Base-by-base conservation (phyloP, 257 asterid genomes). In the Paraleonurus japonicus region DNA sequence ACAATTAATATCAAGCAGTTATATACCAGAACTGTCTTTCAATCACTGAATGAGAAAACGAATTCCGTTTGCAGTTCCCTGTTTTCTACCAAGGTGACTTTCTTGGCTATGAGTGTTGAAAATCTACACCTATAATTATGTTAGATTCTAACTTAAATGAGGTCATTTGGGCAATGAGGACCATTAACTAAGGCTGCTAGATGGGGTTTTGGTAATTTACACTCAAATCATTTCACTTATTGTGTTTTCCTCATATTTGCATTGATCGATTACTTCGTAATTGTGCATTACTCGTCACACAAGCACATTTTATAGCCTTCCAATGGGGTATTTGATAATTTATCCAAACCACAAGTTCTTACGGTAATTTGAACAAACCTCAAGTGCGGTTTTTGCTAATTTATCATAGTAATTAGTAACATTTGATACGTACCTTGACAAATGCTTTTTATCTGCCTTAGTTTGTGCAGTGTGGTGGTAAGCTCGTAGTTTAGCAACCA, bases 391-490 rank as follows among this genome's bases (percentile, higher is more conserved):
- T 41, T 13, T 12, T 43, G 17, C 7, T 43, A 43, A 47, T 47
- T 47, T n/a, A n/a, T 23, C 22, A 10, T 47, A 47, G 9, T n/a
- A n/a, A 67, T 64, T 48, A 58, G 32, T 7, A 51, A 5, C 35
- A n/a, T 39, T 5, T n/a, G 33, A 6, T 32, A 54, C 37, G 27
- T 81, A 94, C 99, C 99, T 95, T 60, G 98, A 89, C 17, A 92
- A 79, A 77, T 95, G 97, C 75, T 87, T 92, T 76, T 89, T 95
- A 73, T 92, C 99, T 45, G 99, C 92, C 82, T 89, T 87, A 20
- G 99, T 92, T 85, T 95, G 99, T 45, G 99, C 96, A 48, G 92
- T 83, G 76, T 89, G 95, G 83, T 95, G 99, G 85, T 86, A 87
- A 35, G 96, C 94, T 74, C 98, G 92, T 74, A 95, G 79, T 70